A percentile compares a stretch with the other conserved stretches of the same genome.
These are phyloP conservation scores for Tilletia horrida DNA, from an alignment of 1,284 basidiomycete species.

Conservation along the genomic window DNA sequence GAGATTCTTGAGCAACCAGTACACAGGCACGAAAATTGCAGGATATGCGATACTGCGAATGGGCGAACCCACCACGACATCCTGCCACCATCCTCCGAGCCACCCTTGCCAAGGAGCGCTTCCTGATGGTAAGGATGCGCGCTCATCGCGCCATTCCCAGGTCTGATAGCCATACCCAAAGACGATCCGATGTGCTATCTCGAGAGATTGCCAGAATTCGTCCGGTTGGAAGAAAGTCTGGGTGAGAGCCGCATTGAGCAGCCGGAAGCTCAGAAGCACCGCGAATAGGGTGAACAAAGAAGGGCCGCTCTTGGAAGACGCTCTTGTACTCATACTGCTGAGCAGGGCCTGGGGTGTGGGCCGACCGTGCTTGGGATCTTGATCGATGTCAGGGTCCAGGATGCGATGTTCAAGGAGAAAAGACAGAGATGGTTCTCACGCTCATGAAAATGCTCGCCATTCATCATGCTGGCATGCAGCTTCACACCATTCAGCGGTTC, in stretches of 20 bases:
- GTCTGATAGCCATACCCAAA: constrained; percentile 89
- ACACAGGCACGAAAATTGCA: constrained; percentile 71
- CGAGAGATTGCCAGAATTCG: constrained; percentile 92
- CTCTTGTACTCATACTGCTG: no score
- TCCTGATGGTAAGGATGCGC: not conserved
- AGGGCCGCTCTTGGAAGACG: no score
- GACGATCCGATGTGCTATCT: constrained; percentile 81
- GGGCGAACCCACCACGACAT: constrained; percentile 24
- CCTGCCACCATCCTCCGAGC: not conserved
- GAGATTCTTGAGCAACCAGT: constrained; percentile 66
- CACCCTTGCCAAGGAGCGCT: not conserved
- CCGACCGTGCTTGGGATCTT: no score
- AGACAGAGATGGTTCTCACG: no score
- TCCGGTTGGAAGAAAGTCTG: constrained; percentile 94
- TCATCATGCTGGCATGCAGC: no score
- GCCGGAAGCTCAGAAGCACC: constrained; percentile 54
- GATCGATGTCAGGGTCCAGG: no score
- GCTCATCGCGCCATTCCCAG: constrained; percentile 79
- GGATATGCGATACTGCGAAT: constrained; percentile 55
- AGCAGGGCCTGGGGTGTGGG: no score
- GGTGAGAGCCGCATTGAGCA: constrained; percentile 64
- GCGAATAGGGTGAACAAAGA: not conserved
- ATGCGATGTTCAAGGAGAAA: no score
- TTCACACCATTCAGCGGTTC: no score
- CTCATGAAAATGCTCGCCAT: no score